Base-by-base conservation (phyloP, 768 basidiomycete species). In the Dacryopinax spathularia region DNA sequence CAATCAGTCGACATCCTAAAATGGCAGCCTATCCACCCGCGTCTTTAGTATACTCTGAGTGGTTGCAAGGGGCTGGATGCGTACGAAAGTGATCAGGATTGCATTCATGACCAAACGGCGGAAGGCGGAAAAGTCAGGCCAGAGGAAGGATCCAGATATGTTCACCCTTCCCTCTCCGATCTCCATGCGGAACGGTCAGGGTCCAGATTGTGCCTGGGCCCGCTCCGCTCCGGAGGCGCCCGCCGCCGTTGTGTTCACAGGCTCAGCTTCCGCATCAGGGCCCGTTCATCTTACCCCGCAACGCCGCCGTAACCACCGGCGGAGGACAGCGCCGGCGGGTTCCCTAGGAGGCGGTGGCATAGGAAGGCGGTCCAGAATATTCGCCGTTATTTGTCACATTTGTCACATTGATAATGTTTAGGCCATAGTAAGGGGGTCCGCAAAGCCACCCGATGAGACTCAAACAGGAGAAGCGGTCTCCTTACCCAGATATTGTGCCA, bases 401-500 rank as follows among this genome's bases (percentile, higher is more conserved):
- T n/a, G n/a, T n/a, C n/a, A n/a, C n/a, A n/a, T n/a, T n/a, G n/a
- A n/a, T n/a, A n/a, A n/a, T n/a, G n/a, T n/a, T n/a, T n/a, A n/a
- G n/a, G n/a, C n/a, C n/a, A n/a, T n/a, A n/a, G n/a, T n/a, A n/a
- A n/a, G n/a, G n/a, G n/a, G n/a, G n/a, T n/a, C n/a, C n/a, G n/a
- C n/a, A n/a, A n/a, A n/a, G n/a, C n/a, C 18, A 36, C 35, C 9
- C 35, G 35, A 36, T 36, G 5, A 56, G 29, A 22, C 3, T 56
- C 48, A 56, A 27, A 29, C 29, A 9, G 63, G 20, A 27, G 59
- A 60, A 25, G 63, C 60, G 9, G 62, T 60, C 62, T 70, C 69
- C 25, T 60, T 36, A 4, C 70, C 70, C 59, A 70, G n/a, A 59
- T 70, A 66, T 22, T 65, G 61, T 25, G 65, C 64, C 33, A 56